Evolutionary conservation across 441 rosid species (phyloP), one percentile per base, ranked within the genome.

Genomic region (Jatropha podagrica): DNA sequence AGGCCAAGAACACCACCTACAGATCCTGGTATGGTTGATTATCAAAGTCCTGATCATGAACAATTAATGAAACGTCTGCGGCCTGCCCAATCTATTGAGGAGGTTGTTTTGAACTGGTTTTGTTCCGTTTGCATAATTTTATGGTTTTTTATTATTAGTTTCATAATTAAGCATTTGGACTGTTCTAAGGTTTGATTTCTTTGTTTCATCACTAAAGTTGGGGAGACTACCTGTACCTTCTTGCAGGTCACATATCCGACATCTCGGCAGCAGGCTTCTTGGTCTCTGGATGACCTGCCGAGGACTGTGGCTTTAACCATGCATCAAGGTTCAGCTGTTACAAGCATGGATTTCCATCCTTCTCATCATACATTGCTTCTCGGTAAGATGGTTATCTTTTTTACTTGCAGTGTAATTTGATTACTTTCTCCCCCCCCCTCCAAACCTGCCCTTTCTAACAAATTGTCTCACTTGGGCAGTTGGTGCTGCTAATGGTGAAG

Each of bases 271-370:
- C 96, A 85, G 82, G 74, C 85, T 54, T 58, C 84, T 83, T 84
- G 89, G 91, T 90, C 96, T 48, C 85, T 76, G 75, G 96, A 94
- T 72, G 96, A 92, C 84, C 88, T 94, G 75, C 97, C 98, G 61
- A 84, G 88, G 81, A 88, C 86, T 18, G 90, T 85, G 23, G 97
- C 92, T 79, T 71, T 89, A 63, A 75, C 87, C n/a, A 60, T 90
- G 83, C 95, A 88, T 79, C 96, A 86, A 83, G 96, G 92, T 23
- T 89, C 97, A 46, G 44, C 79, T 70, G 91, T 90, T 74, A 87
- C 79, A 72, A 94, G 98, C 96, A 83, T 94, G 96, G 97, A 91
- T 83, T 92, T 94, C 80, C 95, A 88, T 82, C 97, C 98, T 77
- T 74, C 84, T 68, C 88, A 84, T 58, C 87, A 88, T 32, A 83